Base-by-base conservation (phyloP, 2,329 filamentous ascomycete genomes). In the Cylindrodendrum hubeiense region DNA sequence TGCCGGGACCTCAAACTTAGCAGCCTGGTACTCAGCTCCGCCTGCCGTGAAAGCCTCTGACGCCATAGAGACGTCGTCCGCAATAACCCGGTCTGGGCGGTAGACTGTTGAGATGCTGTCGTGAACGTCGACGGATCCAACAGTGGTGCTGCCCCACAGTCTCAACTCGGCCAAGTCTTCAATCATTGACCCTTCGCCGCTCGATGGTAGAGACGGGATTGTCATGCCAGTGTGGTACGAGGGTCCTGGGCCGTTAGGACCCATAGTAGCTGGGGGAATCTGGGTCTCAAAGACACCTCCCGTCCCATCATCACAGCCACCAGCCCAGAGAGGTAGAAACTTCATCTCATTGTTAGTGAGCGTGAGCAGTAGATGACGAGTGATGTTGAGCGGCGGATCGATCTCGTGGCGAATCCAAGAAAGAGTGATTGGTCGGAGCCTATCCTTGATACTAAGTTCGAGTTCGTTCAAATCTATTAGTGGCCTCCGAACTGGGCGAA, bases 291-390 rank as follows among this genome's bases (percentile, higher is more conserved):
- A 86, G 1, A 87, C 84, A 6, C 83, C 84, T 22, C 85, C 84
- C 5, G 83, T 85, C 17, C 82, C 82, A 67, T 88, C 85, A 63
- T 87, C 80, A 46, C 79, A 76, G 1, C 81, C 90, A 4, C 86
- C 89, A 0, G 89, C 89, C 89, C 89, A 92, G 4, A 91, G 79
- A 0, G 90, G 90, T 3, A 92, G 80, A 67, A 85, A 92, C 61
- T 86, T 86, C 68, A 87, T 84, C 77, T 93, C 90, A 2, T 86
- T 79, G 4, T 87, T 82, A 1, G 79, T 78, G 2, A 92, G 81
- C 5, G 81, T 83, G 1, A 90, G 81, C 0, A 90, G 75, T 24
- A 87, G 67, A 67, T 87, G 83, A 3, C 78, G 76, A 1, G 80
- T 83, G 3, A 81, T 67, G 15, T 73, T 74, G 26, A 81, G 74